Base-by-base conservation (phyloP, 352 stramenopile genomes). In the Peronospora destructor region DNA sequence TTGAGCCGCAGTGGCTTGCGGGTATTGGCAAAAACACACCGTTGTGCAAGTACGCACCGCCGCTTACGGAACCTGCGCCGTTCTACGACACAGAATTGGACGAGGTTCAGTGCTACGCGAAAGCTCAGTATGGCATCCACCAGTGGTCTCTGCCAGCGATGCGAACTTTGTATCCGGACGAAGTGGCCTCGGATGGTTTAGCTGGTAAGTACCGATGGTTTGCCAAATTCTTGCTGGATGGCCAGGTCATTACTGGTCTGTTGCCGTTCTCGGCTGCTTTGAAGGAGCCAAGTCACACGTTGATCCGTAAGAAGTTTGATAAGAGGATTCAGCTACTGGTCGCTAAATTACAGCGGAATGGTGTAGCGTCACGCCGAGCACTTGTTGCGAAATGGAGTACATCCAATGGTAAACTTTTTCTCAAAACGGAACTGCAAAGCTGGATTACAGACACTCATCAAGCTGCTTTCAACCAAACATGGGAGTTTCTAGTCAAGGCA, bases 1-100 rank as follows among this genome's bases (percentile, higher is more conserved):
- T 99, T 11, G 96, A 99, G 53, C 88, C 93, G 5, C 80, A 96
- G 60, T 99, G 97, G 96, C 84, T 99, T 13, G 68, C 74, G n/a
- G 69, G 69, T 4, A 81, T 92, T n/a, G 79, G 68, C 8, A 76
- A 85, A 53, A 71, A 74, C 45, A 88, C 78, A 17, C 78, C 82
- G 28, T 48, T 92, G 41, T 90, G 79, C 53, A 75, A 71, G 37
- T 89, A 83, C 45, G 79, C 73, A 26, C 56, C 56, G 36, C 77
- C 80, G 6, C 48, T 92, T 16, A 49, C 53, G 0, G 79, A 89
- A 53, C 79, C 82, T 19, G 59, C 61, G 16, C 82, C 82, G 21
- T 81, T 68, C 36, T 92, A 87, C 46, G 58, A 88, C 30, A 16
- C 42, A 1, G 59, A 61, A 0, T 37, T 61, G n/a, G 82, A 92